Base-by-base conservation (phyloP, 1,284 basidiomycete species). In the Exsudoporus floridanus region DNA sequence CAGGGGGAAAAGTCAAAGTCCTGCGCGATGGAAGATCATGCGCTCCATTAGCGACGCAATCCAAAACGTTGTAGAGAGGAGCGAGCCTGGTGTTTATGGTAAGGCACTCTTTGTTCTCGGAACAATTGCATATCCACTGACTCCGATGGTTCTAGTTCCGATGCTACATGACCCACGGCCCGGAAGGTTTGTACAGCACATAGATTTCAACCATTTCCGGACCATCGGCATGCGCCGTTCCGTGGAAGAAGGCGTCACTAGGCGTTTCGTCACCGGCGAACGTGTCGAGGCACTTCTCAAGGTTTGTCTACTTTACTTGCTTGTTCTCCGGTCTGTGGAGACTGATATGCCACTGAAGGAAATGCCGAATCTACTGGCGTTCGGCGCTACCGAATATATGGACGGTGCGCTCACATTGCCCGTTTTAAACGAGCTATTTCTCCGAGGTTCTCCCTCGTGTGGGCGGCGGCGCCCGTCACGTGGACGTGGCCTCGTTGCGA, bases 331-430 rank as follows among this genome's bases (percentile, higher is more conserved):
- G 40, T 45, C 57, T 49, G 47, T 13, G 47, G 53, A 39, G 44
- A 56, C 50, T 63, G 8, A 66, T 50, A 19, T 41, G 40, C 41
- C 46, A 41, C 47, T 34, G 34, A 60, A 93, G 90, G 92, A 94
- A 79, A 84, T 88, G 70, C 91, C 91, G 0, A 92, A 90, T 61
- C 75, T 96, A 23, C 77, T 78, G 13, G 79, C 85, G 3, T 90
- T 96, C 59, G 92, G 92, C 28, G 92, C 92, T n/a, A 96, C 93
- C 0, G 94, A 96, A 69, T 97, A 95, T 67, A 96, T 97, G 89
- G 94, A 97, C 61, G 91, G 92, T 2, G 87, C 94, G 1, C 75
- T 97, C 41, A 89, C 87, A 8, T 75, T 89, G 23, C 76, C 84
- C 0, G 92, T 97, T 3, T 73, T 97, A 21, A 88, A 86, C 53